These are phyloP conservation scores for Multifurca ochricompacta DNA, from an alignment of 768 basidiomycete genomes.

Conservation along the genomic window DNA sequence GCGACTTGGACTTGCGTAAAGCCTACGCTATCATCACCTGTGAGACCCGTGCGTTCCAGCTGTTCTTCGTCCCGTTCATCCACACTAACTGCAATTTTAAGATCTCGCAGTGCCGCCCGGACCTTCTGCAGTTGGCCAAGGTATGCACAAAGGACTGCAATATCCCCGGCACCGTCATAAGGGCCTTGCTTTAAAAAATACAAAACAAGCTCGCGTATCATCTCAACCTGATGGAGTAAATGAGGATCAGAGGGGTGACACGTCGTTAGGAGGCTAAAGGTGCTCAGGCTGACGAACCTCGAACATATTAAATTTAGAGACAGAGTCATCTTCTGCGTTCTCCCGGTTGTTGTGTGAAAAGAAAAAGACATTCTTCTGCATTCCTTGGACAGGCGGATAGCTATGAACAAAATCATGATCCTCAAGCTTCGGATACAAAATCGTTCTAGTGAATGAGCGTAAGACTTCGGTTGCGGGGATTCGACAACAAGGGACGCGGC, in stretches of 20 bases:
- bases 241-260: neutral
- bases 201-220: constrained; percentile 47
- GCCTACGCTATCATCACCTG: constrained; percentile 30
- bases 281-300: constrained; percentile 47
- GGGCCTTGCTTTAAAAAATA: constrained; percentile 47
- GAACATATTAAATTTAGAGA: constrained; percentile 56
- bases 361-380: constrained; percentile 61
- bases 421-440: constrained; percentile 52
- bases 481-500: neutral
- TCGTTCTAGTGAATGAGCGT: constrained; percentile 32
- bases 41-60: constrained; percentile 45
- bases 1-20: constrained; percentile 46
- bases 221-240: constrained; percentile 25
- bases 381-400: constrained; percentile 53
- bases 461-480: neutral
- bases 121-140: constrained; percentile 43
- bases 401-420: constrained; percentile 45
- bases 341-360: constrained; percentile 55
- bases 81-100: constrained; percentile 52
- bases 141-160: constrained; percentile 49
- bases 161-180: constrained; percentile 40
- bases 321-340: constrained; percentile 52
- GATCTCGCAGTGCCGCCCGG: constrained; percentile 32
- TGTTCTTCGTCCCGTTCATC: constrained; percentile 61
- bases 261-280: neutral